Percentiles rank a stretch among this genome's conserved stretches.
phyloP scores from a whole-genome alignment of 345 rosid genomes.

The Hevea brasiliensis region DNA sequence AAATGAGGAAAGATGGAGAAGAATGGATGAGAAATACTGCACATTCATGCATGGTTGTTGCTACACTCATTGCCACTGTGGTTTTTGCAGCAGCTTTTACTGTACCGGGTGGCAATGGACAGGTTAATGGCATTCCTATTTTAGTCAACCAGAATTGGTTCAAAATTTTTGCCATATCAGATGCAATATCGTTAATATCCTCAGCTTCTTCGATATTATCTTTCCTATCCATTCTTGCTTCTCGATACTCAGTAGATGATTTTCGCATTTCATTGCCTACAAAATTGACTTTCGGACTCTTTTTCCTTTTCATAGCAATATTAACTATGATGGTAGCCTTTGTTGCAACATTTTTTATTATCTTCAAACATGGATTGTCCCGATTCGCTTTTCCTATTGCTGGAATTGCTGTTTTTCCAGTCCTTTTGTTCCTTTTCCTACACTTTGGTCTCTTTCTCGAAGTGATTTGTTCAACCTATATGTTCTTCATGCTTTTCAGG shows the following conservation, averaged over 20 bases:
- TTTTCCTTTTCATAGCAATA: constrained; percentile 15
- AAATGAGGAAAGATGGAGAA: too few relatives aligned
- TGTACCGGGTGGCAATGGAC: too few relatives aligned
- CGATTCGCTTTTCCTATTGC: neutral
- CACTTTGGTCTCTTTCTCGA: neutral
- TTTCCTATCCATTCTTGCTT: constrained; percentile 16
- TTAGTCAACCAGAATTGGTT: too few relatives aligned
- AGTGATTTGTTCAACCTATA: neutral
- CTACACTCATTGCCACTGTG: too few relatives aligned
- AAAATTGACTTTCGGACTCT: constrained; percentile 3
- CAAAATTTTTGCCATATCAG: neutral
- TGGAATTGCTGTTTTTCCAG: neutral
- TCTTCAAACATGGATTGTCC: neutral
- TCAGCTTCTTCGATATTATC: neutral
- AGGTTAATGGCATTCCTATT: too few relatives aligned
- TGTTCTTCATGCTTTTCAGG: too few relatives aligned
- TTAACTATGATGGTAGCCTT: constrained; percentile 21
- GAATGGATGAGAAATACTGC: too few relatives aligned
- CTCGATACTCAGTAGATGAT: neutral
- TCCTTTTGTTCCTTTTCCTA: neutral
- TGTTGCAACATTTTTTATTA: neutral
- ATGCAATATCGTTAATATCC: constrained; percentile 14
- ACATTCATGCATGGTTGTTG: too few relatives aligned
- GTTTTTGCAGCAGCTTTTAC: too few relatives aligned
- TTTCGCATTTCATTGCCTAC: neutral